These are phyloP conservation scores for Silene coronaria DNA, from an alignment of 179 eudicot genomes.

Conservation along the genomic window DNA sequence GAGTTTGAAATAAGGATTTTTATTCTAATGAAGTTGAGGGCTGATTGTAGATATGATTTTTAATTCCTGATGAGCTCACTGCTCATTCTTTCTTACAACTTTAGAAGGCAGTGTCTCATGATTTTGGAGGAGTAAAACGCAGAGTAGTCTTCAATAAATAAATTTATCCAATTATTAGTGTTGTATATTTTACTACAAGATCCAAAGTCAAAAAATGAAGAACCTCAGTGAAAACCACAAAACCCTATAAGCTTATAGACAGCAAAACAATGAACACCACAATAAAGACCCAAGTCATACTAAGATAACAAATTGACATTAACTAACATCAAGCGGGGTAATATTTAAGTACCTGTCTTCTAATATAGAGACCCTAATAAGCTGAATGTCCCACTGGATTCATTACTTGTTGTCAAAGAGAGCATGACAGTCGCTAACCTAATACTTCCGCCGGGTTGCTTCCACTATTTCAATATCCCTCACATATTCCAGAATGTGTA, in stretches of 20 bases:
- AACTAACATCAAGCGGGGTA: neutral
- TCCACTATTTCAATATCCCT: too few relatives aligned
- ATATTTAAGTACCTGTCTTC: conserved; percentile 71
- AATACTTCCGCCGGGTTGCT: too few relatives aligned
- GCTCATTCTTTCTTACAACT: neutral
- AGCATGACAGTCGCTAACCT: conserved; percentile 64
- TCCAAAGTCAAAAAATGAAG: neutral
- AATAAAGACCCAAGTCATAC: neutral
- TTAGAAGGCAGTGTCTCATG: neutral
- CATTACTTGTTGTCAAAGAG: conserved; percentile 75
- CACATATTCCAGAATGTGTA: too few relatives aligned
- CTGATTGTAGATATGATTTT: neutral
- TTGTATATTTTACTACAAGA: neutral
- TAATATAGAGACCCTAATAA: conserved; percentile 90
- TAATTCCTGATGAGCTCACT: neutral
- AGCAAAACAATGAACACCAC: neutral
- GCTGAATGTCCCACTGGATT: conserved; percentile 71
- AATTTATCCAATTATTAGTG: neutral
- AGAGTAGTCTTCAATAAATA: neutral
- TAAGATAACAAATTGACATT: neutral
- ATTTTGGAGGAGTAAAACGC: neutral
- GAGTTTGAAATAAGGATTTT: too few relatives aligned
- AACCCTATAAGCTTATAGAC: neutral
- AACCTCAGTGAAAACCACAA: neutral
- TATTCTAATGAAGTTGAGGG: too few relatives aligned